Base-by-base conservation (phyloP, 2,329 filamentous ascomycete species). In the Ciborinia camelliae region DNA sequence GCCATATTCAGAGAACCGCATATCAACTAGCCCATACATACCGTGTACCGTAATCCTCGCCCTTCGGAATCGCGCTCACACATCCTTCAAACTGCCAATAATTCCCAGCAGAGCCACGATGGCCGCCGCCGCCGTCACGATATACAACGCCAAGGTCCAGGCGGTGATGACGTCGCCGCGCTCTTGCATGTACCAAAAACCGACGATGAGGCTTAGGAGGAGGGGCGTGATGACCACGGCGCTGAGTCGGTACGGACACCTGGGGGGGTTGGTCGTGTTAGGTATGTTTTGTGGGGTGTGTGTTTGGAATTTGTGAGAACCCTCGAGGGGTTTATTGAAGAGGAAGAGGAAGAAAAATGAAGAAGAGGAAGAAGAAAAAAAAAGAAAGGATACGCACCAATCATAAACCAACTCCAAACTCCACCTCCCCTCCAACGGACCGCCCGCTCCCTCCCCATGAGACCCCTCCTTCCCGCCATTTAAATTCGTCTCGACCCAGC, bases 51-150 rank as follows among this genome's bases (percentile, higher is more conserved):
- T n/a, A n/a, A n/a, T n/a, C n/a, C n/a, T n/a, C n/a, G n/a, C n/a
- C n/a, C n/a, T n/a, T n/a, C n/a, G n/a, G n/a, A n/a, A n/a, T n/a
- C n/a, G n/a, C n/a, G n/a, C 20, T 71, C 53, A 72, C 51, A 71
- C 66, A 62, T 72, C 68, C 35, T 71, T 70, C 68, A 72, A 65
- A 58, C 68, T 66, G 23, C 70, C 69, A 64, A 71, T 68, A 35
- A 72, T 67, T 55, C 69, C 66, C 66, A 72, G 67, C 20, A 72
- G 65, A 23, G 70, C 70, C 66, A 72, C 67, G n/a, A 71, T 45
- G 28, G 69, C 68, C 67, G 70, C 69, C 37, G 70, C 70, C 12
- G 68, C 67, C 55, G 70, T 70, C 39, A 72, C 68, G 67, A 72
- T 68, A 47, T 72, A 72, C 20, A 70, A 32, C 1, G 65, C 62